Base-by-base conservation (phyloP, 2,329 filamentous ascomycete genomes). In the Venturia oleaginea region DNA sequence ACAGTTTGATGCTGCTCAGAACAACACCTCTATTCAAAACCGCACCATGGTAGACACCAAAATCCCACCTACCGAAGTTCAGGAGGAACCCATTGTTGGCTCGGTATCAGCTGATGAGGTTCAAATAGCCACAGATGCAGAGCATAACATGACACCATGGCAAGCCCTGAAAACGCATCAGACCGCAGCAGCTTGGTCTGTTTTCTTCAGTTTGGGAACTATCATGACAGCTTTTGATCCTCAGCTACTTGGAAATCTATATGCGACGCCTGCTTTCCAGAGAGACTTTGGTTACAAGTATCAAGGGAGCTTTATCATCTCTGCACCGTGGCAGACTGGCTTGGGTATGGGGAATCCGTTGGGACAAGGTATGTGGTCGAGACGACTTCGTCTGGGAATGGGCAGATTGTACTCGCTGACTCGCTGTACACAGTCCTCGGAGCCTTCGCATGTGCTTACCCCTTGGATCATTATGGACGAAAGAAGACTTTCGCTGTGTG, bases 171-270 rank as follows among this genome's bases (percentile, higher is more conserved):
- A 81, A 72, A 81, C 94, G 32, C 96, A 96, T 72, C 91, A 91
- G 65, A 93, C 95, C 78, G 92, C 92, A 24, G 87, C 95, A 65
- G 83, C 79, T 32, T 96, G 91, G 90, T 91, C 87, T 70, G 71
- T 96, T 60, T 79, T 95, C 66, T 93, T 96, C 75, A 93, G 89
- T 19, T 92, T 90, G 0, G 92, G 89, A 73, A 95, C 96, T 71
- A 86, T 85, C 70, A 96, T 96, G 92, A 91, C 96, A 75, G 91
- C 90, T 40, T 95, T 92, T 77, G 91, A 96, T 72, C 81, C 94
- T 65, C 87, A 85, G 70, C 79, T 95, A 63, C 85, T 94, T 70
- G 91, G 88, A 78, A 92, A 92, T 76, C 92, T 94, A 72, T 92
- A 85, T 66, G 78, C 73, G 30, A 78, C 79, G 64, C 76, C 77